A percentile compares a stretch with the other conserved stretches of the same genome.
These are phyloP conservation scores for Paspalum notatum DNA, from an alignment of 176 grass and related monocot species.

Conservation along the genomic window DNA sequence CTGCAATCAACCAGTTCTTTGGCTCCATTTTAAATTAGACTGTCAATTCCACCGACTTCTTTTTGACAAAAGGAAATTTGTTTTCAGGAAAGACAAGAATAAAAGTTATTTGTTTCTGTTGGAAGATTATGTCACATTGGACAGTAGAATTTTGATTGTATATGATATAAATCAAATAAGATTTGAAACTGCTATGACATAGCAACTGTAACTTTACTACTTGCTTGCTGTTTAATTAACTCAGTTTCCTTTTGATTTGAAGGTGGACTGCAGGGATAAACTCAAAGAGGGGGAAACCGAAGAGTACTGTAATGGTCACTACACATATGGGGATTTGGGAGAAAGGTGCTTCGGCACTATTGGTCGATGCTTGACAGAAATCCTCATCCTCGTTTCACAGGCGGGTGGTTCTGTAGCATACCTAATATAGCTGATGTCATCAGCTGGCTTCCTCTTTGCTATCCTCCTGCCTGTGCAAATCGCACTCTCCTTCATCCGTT, in stretches of 20 bases:
- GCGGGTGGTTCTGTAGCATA: constrained; percentile 80
- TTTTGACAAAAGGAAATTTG: not conserved
- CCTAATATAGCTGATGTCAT: constrained; percentile 60
- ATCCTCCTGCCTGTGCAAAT: constrained; percentile 80
- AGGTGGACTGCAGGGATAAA: constrained; percentile 84
- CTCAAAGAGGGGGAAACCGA: constrained; percentile 52
- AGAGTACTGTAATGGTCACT: constrained; percentile 31
- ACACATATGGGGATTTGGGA: constrained; percentile 83
- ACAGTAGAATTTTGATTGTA: not conserved
- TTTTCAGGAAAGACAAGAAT: too few relatives aligned
- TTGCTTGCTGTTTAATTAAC: constrained; percentile 18
- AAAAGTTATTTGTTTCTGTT: not conserved
- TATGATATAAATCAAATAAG: not conserved
- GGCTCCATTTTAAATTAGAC: not conserved
- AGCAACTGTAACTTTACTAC: not conserved
- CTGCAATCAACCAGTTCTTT: not conserved
- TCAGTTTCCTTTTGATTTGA: constrained; percentile 29
- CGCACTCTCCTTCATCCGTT: constrained; percentile 75
- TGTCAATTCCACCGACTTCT: not conserved
- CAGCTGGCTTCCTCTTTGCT: constrained; percentile 70
- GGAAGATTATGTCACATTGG: not conserved
- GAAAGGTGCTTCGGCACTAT: constrained; percentile 66
- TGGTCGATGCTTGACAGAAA: constrained; percentile 75
- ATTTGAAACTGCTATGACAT: not conserved
- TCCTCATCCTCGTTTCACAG: constrained; percentile 77